Evolutionary conservation across 495 filamentous ascomycete species (phyloP), one percentile per base, ranked within the genome.

Genomic region (Usnea hakonensis): DNA sequence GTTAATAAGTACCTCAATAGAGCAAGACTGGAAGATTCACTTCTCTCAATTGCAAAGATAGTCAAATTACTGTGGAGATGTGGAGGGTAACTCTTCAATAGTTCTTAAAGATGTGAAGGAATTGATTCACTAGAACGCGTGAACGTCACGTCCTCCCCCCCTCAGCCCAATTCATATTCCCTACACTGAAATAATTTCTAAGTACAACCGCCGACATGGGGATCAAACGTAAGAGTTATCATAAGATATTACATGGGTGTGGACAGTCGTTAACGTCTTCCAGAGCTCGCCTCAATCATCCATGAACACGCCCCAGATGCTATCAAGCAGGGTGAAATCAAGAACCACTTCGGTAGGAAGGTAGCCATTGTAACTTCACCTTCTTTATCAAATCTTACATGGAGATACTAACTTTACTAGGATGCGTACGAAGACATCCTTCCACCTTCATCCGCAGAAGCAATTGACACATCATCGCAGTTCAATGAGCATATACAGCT

Each of bases 401-500:
- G 23, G 3, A 57, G 7, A 43, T 56, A 54, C 61, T 62, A n/a
- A 62, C 54, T 32, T 28, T 16, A 44, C 38, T 68, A 93, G 89
- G 91, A 96, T 87, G 91, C 91, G 90, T 96, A 87, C 59, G 87
- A 10, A 33, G 28, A 19, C 16, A 52, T 52, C 28, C 28, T 76
- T 53, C 28, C 23, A 16, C 14, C 33, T n/a, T 23, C 26, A 13
- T 35, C 33, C 38, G 26, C 3, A 61, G 60, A 10, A 41, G 50
- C 10, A 9, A 32, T 55, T 60, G 44, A 57, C 44, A 62, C 52
- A 14, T 36, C 50, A 21, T 21, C 0, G 64, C 69, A 95, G 90
- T 50, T 98, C 94, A 41, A 98, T 97, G 94, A 94, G 89, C 73
- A 95, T 98, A 71, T 98, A 98, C 81, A 92, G 88, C 77, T 98